phyloP scores from a whole-genome alignment of 345 rosid species.

The Melaleuca alternifolia region DNA sequence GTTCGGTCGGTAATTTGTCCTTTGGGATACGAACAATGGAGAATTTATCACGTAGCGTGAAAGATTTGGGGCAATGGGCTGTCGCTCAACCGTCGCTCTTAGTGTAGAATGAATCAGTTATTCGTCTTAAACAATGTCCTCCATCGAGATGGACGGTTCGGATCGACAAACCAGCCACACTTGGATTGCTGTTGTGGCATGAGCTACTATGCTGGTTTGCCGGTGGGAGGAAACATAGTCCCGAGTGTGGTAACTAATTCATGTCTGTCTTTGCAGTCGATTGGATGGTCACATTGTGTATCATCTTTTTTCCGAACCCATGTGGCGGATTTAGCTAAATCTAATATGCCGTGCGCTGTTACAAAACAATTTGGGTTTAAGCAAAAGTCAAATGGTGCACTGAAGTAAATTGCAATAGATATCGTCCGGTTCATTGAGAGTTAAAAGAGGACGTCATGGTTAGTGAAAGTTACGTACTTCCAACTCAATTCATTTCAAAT shows the following conservation, averaged over 20 bases:
- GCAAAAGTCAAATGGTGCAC: not conserved
- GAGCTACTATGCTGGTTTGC: not conserved
- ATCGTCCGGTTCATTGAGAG: not conserved
- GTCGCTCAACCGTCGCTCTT: not conserved
- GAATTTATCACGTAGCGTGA: not conserved
- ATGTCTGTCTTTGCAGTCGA: not conserved
- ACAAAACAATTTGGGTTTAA: not conserved
- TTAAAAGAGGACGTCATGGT: not conserved
- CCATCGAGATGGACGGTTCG: not conserved
- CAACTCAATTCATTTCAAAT: not conserved
- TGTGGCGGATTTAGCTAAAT: no score
- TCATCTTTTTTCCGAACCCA: no score
- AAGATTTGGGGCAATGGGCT: not conserved
- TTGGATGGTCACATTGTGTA: not conserved
- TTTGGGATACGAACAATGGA: not conserved
- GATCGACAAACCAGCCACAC: not conserved
- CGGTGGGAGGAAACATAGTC: not conserved
- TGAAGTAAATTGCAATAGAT: not conserved
- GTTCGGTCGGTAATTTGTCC: not conserved
- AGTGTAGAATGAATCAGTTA: not conserved
- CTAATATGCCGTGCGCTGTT: not conserved
- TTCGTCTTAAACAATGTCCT: not conserved
- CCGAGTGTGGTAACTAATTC: not conserved
- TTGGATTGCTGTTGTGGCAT: not conserved
- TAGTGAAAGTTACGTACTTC: not conserved